A percentile compares a stretch with the other conserved stretches of the same genome.
Conservation (phyloP, 352 stramenopile species). For the Phytopythium mirpurense region DNA sequence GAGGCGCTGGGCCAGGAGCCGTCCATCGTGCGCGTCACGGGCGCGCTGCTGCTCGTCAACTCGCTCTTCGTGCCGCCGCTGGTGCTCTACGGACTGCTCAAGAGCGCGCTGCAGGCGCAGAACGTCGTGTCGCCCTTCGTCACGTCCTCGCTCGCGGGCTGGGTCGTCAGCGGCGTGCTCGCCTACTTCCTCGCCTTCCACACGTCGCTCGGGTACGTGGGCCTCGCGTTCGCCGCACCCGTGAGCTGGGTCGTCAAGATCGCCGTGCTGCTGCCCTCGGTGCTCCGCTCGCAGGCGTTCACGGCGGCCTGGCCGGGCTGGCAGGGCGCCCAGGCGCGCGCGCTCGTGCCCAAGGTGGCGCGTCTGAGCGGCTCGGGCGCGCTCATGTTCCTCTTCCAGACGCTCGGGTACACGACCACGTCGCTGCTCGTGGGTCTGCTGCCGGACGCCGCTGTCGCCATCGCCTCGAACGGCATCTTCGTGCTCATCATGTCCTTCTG, state of each 20-base stretch:
- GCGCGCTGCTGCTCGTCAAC: constrained; percentile 23
- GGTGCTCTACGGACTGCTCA: constrained; percentile 25
- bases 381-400: constrained; percentile 30
- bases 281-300: constrained; percentile 27
- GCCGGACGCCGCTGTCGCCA: constrained; percentile 22
- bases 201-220: constrained; percentile 35
- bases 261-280: constrained; percentile 24
- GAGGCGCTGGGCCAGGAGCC: constrained; percentile 33
- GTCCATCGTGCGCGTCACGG: constrained; percentile 20
- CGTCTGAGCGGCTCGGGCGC: constrained; percentile 17
- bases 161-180: constrained; percentile 17
- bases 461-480: constrained; percentile 32
- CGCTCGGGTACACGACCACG: constrained; percentile 17
- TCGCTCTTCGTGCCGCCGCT: constrained; percentile 17
- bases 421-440: constrained; percentile 28
- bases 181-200: constrained; percentile 37
- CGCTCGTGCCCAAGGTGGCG: constrained; percentile 23
- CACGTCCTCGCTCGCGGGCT: constrained; percentile 15
- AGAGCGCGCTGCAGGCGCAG: constrained; percentile 40
- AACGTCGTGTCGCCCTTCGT: constrained; percentile 36
- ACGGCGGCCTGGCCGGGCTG: constrained; percentile 33
- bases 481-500: constrained; percentile 20
- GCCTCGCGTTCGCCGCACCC: constrained; percentile 27
- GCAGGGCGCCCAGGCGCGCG: constrained; percentile 13
- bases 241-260: constrained; percentile 29